These are phyloP conservation scores for Malus sylvestris DNA, from an alignment of 306 rosid genomes.

Conservation along the genomic window DNA sequence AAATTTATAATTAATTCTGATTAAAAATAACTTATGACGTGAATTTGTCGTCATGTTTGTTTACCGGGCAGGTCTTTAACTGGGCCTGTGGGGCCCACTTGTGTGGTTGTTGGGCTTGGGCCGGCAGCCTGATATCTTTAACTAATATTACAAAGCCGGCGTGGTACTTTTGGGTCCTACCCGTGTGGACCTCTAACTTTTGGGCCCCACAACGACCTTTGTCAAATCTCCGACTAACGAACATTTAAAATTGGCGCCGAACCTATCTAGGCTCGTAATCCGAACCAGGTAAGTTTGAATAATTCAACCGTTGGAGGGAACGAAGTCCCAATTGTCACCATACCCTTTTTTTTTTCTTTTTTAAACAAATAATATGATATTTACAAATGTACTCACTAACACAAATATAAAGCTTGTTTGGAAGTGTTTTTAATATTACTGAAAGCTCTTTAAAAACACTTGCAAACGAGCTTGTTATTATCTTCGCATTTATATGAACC, in stretches of 20 bases:
- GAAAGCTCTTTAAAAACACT: no score
- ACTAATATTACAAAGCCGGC: conserved; percentile 36
- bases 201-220: conserved; percentile 1
- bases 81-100: conserved; percentile 24
- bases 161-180: conserved; percentile 21
- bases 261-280: conserved; percentile 31
- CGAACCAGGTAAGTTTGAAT: conserved; percentile 36
- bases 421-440: no score
- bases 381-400: no score
- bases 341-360: neutral
- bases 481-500: neutral
- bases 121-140: conserved; percentile 32
- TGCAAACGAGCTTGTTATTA: no score
- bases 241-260: conserved; percentile 20
- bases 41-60: neutral
- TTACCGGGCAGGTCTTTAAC: neutral
- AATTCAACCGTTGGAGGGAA: conserved; percentile 36
- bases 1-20: neutral
- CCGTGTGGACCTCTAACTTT: neutral
- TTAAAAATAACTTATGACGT: neutral
- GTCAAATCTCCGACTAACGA: conserved; percentile 6
- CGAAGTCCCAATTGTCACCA: neutral
- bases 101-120: conserved; percentile 25
- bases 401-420: no score
- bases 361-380: neutral